Base-by-base conservation (phyloP, 768 basidiomycete species). In the Phanerochaete sordida region DNA sequence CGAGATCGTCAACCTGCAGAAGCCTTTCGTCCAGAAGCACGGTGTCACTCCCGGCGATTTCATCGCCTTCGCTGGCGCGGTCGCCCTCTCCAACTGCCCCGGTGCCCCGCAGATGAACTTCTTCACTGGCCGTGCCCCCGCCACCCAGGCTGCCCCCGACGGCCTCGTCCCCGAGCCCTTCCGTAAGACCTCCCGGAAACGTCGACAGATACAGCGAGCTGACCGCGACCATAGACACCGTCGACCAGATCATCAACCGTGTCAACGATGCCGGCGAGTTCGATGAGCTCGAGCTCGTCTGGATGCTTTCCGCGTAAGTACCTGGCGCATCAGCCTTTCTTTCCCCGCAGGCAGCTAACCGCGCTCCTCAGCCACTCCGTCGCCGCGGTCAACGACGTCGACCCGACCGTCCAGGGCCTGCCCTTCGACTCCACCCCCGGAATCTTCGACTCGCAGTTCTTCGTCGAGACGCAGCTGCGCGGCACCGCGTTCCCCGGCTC, bases 41-140 rank as follows among this genome's bases (percentile, higher is more conserved):
- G 71, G 74, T 62, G 70, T 79, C 45, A 68, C 46, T 21, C 56
- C 75, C 39, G 81, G 78, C 43, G 82, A 83, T 69, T 76, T 83
- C 65, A 78, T 83, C 37, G 76, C 79, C 59, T 77, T 81, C 60
- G 80, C 80, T n/a, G 77, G 59, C 26, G 79, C 79, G 1, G 75
- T 79, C 44, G 76, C 75, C 51, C 68, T 76, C 19, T 65, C 69
- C 43, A 79, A 78, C 56, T 81, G 80, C 62, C 72, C 74, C 2
- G 79, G 79, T 63, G 76, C 77, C 15, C 79, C 79, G 7, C 73
- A 73, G 19, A 68, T 82, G 23, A 57, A 69, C 16, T 78, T 79
- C 71, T 68, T 77, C 57, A 46, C 35, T 27, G 23, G 27, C 31
- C 59, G 55, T 21, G 49, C 54, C 28, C 51, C 75, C 28, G 43